Evolutionary conservation across 306 rosid genomes (phyloP).

Genomic region (Castanospermum australe): DNA sequence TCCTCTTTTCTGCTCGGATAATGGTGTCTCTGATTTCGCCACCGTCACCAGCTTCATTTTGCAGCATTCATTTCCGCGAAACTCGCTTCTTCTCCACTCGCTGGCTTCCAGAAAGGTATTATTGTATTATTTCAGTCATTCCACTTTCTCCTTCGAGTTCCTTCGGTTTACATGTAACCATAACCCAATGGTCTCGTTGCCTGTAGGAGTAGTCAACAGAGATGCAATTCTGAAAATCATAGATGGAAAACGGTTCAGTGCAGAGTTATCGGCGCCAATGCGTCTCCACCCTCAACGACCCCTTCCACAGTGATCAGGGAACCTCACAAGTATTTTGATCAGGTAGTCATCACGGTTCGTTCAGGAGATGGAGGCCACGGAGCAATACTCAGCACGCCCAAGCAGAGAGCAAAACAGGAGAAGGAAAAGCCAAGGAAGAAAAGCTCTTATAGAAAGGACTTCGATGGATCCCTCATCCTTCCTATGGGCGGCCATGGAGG

Average conservation of each 20-base stretch:
- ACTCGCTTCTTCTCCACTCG: slow-evolving; percentile 24
- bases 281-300: slow-evolving; percentile 10
- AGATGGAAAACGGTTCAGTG: slow-evolving; percentile 17
- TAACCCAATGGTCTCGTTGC: background rate
- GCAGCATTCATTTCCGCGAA: slow-evolving; percentile 1
- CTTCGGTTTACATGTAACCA: background rate
- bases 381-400: slow-evolving; percentile 39
- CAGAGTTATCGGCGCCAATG: background rate
- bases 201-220: background rate
- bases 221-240: background rate
- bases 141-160: background rate
- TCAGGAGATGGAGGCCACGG: slow-evolving; percentile 95
- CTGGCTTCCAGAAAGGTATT: slow-evolving; percentile 25
- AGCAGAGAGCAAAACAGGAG: slow-evolving; percentile 40
- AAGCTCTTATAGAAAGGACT: slow-evolving; percentile 65
- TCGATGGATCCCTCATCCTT: slow-evolving; percentile 75
- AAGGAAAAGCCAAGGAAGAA: slow-evolving; percentile 51
- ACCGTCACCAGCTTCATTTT: slow-evolving; percentile 19
- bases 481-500: slow-evolving; percentile 91
- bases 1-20: background rate
- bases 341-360: slow-evolving; percentile 75
- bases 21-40: slow-evolving; percentile 34
- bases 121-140: background rate
- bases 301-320: slow-evolving; percentile 41
- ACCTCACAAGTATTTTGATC: slow-evolving; percentile 89